Base-by-base conservation (phyloP, 768 basidiomycete species). In the Chalciporus pseudorubinellus region DNA sequence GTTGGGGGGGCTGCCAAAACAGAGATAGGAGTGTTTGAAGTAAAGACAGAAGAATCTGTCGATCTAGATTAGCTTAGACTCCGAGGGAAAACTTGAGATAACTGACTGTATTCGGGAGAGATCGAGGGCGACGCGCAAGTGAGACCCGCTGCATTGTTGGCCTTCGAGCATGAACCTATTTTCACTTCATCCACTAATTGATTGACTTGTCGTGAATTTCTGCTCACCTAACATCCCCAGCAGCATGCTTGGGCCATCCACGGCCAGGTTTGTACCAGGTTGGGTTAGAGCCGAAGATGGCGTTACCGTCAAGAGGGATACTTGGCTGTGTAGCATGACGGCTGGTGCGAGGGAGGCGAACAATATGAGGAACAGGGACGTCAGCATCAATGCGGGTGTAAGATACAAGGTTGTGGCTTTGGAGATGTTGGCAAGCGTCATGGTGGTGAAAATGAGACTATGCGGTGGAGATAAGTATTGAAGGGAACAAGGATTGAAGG, bases 261-360 rank as follows among this genome's bases (percentile, higher is more conserved):
- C 61, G 6, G 39, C 58, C 46, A 59, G 45, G 59, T 55, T 50
- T 56, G 59, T 59, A 33, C 65, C 68, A 19, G 72, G 61, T 18
- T 73, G 64, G 0, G 73, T 73, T 52, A 78, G 65, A 19, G 55
- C 45, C 9, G 75, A 70, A 2, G 83, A 83, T 11, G 87, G 86
- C 3, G 75, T 74, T 3, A 92, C 83, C 2, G 74, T 79, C 40
- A 89, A 70, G 31, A 92, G 74, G 6, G 85, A 75, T 18, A 91
- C 87, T 57, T 76, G 75, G 57, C 75, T 74, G 28, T 81, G 78
- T 11, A 90, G 73, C 60, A 87, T 65, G 44, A 82, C 58, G 5
- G 72, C 73, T 0, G 89, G 89, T 1, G 89, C 79, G n/a, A 89
- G 70, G 55, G 80, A 87, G 4, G 83, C 77, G 55, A 92, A 80